A percentile compares a stretch with the other conserved stretches of the same genome.
These are phyloP conservation scores for Bryopsis sp. DNA, from an alignment of 139 green algal species.

Conservation along the genomic window DNA sequence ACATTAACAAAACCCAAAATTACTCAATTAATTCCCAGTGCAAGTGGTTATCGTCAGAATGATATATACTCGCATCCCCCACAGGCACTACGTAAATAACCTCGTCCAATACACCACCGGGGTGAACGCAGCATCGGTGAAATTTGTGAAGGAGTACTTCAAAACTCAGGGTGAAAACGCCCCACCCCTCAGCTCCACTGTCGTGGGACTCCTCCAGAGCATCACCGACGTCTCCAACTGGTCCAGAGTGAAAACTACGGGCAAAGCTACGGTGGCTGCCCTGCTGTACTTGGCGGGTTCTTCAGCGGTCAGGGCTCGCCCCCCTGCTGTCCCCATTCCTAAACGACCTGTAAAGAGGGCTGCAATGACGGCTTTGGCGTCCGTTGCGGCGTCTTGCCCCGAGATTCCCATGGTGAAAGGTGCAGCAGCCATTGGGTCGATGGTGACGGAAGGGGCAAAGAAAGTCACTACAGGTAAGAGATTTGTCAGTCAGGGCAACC, in stretches of 20 bases:
- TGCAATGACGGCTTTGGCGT: slow-evolving; percentile 1
- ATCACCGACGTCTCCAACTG: slow-evolving; percentile 8
- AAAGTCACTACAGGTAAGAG: no score
- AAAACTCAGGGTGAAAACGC: neutral
- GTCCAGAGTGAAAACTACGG: slow-evolving; percentile 6
- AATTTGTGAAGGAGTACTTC: neutral
- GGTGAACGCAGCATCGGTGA: slow-evolving; percentile 26
- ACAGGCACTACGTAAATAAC: slow-evolving; percentile 51
- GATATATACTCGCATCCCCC: neutral
- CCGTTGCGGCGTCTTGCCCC: slow-evolving; percentile 2
- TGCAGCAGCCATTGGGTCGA: neutral
- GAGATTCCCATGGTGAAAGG: neutral
- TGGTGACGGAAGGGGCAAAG: no score
- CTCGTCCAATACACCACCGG: slow-evolving; percentile 52
- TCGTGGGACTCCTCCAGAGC: neutral
- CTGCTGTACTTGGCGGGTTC: slow-evolving; percentile 1
- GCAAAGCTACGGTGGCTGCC: slow-evolving; percentile 7
- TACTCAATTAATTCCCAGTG: no score
- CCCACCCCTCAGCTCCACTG: neutral
- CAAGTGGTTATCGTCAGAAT: no score
- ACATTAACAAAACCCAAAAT: no score
- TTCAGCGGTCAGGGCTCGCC: no score
- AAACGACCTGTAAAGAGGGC: neutral
- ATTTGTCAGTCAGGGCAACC: no score
- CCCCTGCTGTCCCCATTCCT: no score